phyloP scores from a whole-genome alignment of 176 grass and related monocot genomes.

The Oryza coarctata region DNA sequence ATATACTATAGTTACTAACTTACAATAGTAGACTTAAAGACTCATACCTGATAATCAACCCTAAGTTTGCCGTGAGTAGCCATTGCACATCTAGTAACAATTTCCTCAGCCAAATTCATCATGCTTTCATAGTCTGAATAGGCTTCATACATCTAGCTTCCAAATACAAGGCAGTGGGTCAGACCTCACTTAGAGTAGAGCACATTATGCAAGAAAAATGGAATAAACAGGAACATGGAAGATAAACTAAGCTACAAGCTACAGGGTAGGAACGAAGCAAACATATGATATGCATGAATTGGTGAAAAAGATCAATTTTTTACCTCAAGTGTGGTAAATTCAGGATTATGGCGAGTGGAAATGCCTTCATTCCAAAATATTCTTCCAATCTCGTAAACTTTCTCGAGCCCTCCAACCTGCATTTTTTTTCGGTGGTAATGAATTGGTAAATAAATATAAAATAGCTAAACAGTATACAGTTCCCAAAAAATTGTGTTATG shows the following conservation, averaged over 20 bases:
- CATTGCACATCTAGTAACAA: slow-evolving; percentile 80
- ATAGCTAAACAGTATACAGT: slow-evolving; percentile 2
- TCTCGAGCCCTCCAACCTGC: slow-evolving; percentile 97
- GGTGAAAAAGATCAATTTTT: background rate
- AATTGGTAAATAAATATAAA: slow-evolving; percentile 20
- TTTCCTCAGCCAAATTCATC: slow-evolving; percentile 98
- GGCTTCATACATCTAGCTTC: slow-evolving; percentile 96
- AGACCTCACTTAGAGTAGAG: slow-evolving; percentile 24
- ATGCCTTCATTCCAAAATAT: slow-evolving; percentile 99
- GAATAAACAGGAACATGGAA: slow-evolving; percentile 23
- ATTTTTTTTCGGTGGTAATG: slow-evolving; percentile 33
- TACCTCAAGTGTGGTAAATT: slow-evolving; percentile 99
- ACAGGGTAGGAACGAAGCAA: background rate
- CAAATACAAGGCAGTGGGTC: slow-evolving; percentile 39
- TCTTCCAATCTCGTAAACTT: slow-evolving; percentile 96
- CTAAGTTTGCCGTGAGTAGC: slow-evolving; percentile 72
- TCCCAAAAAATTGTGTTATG: background rate
- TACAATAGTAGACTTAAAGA: slow-evolving; percentile 27
- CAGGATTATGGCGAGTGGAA: slow-evolving; percentile 98
- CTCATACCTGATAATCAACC: slow-evolving; percentile 81
- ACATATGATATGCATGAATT: slow-evolving; percentile 18
- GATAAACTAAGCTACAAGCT: slow-evolving; percentile 29
- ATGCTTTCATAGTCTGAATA: slow-evolving; percentile 99
- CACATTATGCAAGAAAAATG: slow-evolving; percentile 17
- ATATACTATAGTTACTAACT: slow-evolving; percentile 13